These are phyloP conservation scores for Penicillium pulvis DNA, from an alignment of 495 filamentous ascomycete genomes.

Conservation along the genomic window DNA sequence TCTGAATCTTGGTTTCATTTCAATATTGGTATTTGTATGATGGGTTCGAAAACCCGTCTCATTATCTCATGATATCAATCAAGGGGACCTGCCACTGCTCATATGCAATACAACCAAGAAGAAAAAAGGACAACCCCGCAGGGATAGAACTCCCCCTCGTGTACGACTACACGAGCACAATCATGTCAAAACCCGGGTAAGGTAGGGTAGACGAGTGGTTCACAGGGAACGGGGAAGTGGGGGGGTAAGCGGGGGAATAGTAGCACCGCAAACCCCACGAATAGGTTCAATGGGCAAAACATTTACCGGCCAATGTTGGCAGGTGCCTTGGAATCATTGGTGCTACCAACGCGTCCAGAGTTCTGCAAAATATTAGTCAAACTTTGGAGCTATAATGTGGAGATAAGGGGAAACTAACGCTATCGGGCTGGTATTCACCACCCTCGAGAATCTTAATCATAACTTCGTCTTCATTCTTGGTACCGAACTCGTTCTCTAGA, in stretches of 20 bases:
- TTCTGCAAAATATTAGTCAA: slow-evolving; percentile 26
- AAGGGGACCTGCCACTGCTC: slow-evolving; percentile 28
- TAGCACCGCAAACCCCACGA: not conserved
- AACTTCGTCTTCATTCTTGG: slow-evolving; percentile 70
- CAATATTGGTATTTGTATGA: slow-evolving; percentile 19
- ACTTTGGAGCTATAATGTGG: not conserved
- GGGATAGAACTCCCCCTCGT: not conserved
- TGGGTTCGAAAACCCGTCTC: slow-evolving; percentile 21
- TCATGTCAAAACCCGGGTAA: not conserved
- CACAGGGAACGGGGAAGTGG: not conserved
- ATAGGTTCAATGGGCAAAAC: not conserved
- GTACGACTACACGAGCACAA: not conserved
- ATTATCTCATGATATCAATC: slow-evolving; percentile 35
- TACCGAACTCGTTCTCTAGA: slow-evolving; percentile 89
- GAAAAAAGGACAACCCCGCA: slow-evolving; percentile 4
- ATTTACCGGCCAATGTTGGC: slow-evolving; percentile 7
- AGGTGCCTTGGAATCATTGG: slow-evolving; percentile 25
- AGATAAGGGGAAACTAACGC: slow-evolving; percentile 52
- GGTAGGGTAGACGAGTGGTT: no score
- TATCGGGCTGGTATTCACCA: slow-evolving; percentile 66
- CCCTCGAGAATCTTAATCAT: slow-evolving; percentile 78
- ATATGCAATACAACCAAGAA: slow-evolving; percentile 22
- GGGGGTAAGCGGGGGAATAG: not conserved
- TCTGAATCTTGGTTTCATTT: not conserved
- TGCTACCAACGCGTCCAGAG: slow-evolving; percentile 36